Evolutionary conservation across 75 land plant species (phyloP), one percentile per base, ranked within the genome.

Genomic region (Isoetes taiwanensis): DNA sequence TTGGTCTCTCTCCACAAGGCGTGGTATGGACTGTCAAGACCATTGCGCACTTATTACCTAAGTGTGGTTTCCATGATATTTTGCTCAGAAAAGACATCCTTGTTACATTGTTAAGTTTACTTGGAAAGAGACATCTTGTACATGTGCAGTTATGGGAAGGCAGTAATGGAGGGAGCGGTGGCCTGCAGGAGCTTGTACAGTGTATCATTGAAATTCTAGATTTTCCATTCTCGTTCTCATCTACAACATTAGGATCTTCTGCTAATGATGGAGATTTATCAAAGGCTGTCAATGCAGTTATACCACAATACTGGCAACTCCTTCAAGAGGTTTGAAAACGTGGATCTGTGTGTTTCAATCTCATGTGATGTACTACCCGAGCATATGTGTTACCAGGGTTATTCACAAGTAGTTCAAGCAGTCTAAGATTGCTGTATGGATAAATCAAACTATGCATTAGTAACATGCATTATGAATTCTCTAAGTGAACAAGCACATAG

Each of bases 1-100:
- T 73, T 62, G 86, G 90, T 3, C 43, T 93, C 35, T 87, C 98
- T 4, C 95, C 98, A 27, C 37, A 32, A 8, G 98, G 95, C 2
- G 81, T 87, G 46, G 61, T 77, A 2, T 87, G 83, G 81, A 48
- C 86, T 1, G 33, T 93, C 56, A 81, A 89, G 43, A 72, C 82
- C 24, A 59, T 93, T 25, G 59, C 70, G 50, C 72, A 74, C 20
- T 88, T 79, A 72, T 76, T 93, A 40, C 23, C 81, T 55, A 89
- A 86, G 28, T 83, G 90, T 31, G 73, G 72, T 38, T 84, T 77
- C 52, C 72, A 74, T n/a, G 95, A 88, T 66, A 69, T 81, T 41
- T 64, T 86, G 38, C 54, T 87, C 12, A 72, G 61, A 35, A 66
- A 53, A 63, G 89, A 87, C 38, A 63, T 76, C 41, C 46, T 93